Evolutionary conservation across 306 rosid species (phyloP).

Genomic region (Vicia villosa): DNA sequence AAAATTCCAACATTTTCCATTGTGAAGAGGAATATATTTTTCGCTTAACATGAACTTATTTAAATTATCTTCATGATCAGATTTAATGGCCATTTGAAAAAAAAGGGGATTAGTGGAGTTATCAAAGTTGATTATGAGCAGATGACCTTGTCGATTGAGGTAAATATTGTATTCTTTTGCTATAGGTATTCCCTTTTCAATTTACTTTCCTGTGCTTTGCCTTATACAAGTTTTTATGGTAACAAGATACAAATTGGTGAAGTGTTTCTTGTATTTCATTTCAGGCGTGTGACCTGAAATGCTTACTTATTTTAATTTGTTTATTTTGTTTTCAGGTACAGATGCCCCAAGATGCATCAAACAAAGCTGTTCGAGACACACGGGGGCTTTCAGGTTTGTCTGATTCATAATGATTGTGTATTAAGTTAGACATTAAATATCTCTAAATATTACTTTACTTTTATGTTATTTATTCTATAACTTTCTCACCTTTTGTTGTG

Average conservation of each 20-base stretch:
- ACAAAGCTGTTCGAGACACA: slow-evolving; percentile 73
- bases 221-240: neutral
- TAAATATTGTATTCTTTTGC: slow-evolving; percentile 40
- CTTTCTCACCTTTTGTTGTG: neutral
- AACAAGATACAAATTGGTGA: neutral
- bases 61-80: slow-evolving; percentile 44
- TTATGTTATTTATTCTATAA: neutral
- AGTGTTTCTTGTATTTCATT: slow-evolving; percentile 30
- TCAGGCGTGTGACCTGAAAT: slow-evolving; percentile 6
- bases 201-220: neutral
- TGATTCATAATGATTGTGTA: slow-evolving; percentile 23
- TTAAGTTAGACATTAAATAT: neutral
- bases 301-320: slow-evolving; percentile 6
- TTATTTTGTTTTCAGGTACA: slow-evolving; percentile 58
- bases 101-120: slow-evolving; percentile 85
- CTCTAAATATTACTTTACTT: neutral
- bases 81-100: slow-evolving; percentile 77
- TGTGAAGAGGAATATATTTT: neutral
- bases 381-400: slow-evolving; percentile 87
- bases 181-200: slow-evolving; percentile 1
- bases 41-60: neutral
- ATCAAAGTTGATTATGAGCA: slow-evolving; percentile 68
- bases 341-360: slow-evolving; percentile 96
- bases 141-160: slow-evolving; percentile 81
- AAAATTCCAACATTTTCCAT: neutral